Evolutionary conservation across 73 alveolate species (phyloP), one percentile per base, ranked within the genome.

Genomic region (Paramecium primaurelia): DNA sequence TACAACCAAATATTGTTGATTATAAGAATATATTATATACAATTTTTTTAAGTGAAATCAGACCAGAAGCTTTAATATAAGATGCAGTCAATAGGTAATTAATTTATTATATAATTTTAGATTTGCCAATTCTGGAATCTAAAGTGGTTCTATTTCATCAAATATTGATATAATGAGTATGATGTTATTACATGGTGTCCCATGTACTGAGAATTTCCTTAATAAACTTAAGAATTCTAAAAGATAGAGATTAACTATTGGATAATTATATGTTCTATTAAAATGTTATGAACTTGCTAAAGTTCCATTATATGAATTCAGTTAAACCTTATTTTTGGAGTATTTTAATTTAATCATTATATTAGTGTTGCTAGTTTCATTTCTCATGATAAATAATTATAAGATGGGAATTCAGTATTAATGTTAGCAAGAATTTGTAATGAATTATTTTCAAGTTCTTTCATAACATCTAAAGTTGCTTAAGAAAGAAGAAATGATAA

Each of bases 201-300:
- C 84, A 32, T 64, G 84, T 28, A 64, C 84, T 32, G 84, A 64
- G 26, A 64, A 64, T 64, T 64, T 64, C 12, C 47, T 64, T 32
- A 64, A 32, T 12, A 64, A 34, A 64, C 26, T 64, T 9, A 64
- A 28, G 12, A 34, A 64, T 28, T 28, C 84, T 32, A 64, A 64
- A 64, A 64, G 47, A 64, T 64, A 64, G 12, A 22, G 84, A 64
- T 64, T 64, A 6, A 64, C 51, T 6, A 64, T 64, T 14, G 84
- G 42, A 3, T 34, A 64, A 64, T 2, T 64, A 0, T 64, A 64
- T 64, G 84, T 64, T 28, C 2, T 64, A 64, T 64, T 64, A 28
- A 64, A 64, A 64, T 64, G 84, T 34, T 64, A 32, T 64, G 84
- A 64, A 64, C 51, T 32, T 64, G 84, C 84, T 28, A 64, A 64